Conservation (phyloP, 108 stramenopile species). For the Cyclotella distinguenda region DNA sequence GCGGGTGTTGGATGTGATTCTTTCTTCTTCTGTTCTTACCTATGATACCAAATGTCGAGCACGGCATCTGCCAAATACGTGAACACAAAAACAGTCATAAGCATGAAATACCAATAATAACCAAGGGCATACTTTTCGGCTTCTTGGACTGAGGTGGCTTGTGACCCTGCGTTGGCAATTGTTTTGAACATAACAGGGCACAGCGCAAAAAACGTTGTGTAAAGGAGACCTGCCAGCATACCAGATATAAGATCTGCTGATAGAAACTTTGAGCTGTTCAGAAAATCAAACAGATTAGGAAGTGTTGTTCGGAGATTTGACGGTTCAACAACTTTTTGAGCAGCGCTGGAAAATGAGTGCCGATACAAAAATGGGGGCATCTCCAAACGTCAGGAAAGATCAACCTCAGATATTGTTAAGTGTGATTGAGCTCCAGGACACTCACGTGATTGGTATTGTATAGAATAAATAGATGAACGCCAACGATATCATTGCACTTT, state of each 20-base stretch:
- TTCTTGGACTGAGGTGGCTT: slow-evolving; percentile 65
- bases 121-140: slow-evolving; percentile 69
- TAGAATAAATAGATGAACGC: slow-evolving; percentile 74
- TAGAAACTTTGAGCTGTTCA: slow-evolving; percentile 25
- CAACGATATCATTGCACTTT: slow-evolving; percentile 48
- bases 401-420: no score
- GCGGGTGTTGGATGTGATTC: neutral
- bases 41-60: slow-evolving; percentile 53
- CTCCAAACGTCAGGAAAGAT: no score
- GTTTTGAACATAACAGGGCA: slow-evolving; percentile 87
- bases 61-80: slow-evolving; percentile 62
- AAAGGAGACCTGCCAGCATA: slow-evolving; percentile 65
- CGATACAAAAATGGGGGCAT: no score
- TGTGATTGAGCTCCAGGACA: neutral
- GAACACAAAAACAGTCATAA: slow-evolving; percentile 78
- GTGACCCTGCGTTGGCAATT: slow-evolving; percentile 83
- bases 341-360: slow-evolving; percentile 24
- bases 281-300: slow-evolving; percentile 49
- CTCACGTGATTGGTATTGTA: slow-evolving; percentile 70
- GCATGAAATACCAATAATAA: slow-evolving; percentile 90
- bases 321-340: slow-evolving; percentile 46
- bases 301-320: slow-evolving; percentile 46
- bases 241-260: slow-evolving; percentile 60
- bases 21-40: neutral
- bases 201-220: slow-evolving; percentile 71